Base-by-base conservation (phyloP, 192 early-diverging fungal species). In the Chytriomyces confervae region DNA sequence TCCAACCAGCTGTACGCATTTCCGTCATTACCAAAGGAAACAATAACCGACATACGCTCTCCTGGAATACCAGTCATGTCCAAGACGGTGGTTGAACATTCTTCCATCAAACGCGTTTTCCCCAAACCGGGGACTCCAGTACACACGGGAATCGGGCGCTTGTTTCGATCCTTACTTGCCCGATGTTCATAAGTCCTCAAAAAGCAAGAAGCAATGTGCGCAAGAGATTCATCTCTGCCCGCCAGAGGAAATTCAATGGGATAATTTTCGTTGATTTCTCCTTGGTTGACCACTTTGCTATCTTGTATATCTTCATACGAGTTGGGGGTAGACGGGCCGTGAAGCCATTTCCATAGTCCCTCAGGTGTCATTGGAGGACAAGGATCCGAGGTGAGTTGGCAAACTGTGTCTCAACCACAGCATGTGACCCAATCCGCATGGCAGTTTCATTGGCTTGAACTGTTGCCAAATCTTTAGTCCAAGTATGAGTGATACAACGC, bases 1-100 rank as follows among this genome's bases (percentile, higher is more conserved):
- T 76, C 74, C 1, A 76, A 4, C 49, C 47, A 51, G 10, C 36
- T 16, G 44, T 72, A 74, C 4, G 23, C 18, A 69, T 76, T 76
- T 65, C 74, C 74, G 6, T 76, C 74, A 74, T 73, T 76, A 1
- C 74, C 74, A 76, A 76, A 76, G 24, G 74, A 76, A 61, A 76
- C 4, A 63, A 76, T 66, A 36, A 64, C 74, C 6, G 69, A 74
- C 16, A 76, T 3, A 20, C 74, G 62, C 48, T 73, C 49, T 43
- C 74, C 74, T 16, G 10, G 9, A n/a, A 76, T 76, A 63, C 48
- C 47, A 69, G 74, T 76, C 66, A 76, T 76, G 69, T 76, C 74
- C 62, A 76, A 27, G n/a, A 76, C 6, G 6, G 74, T 76, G 20
- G 69, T 70, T 45, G 74, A 10, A 72, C 74, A 76, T 76, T 76